Evolutionary conservation across 345 rosid species (phyloP), one percentile per base, ranked within the genome.

Genomic region (Arabis hirsuta): DNA sequence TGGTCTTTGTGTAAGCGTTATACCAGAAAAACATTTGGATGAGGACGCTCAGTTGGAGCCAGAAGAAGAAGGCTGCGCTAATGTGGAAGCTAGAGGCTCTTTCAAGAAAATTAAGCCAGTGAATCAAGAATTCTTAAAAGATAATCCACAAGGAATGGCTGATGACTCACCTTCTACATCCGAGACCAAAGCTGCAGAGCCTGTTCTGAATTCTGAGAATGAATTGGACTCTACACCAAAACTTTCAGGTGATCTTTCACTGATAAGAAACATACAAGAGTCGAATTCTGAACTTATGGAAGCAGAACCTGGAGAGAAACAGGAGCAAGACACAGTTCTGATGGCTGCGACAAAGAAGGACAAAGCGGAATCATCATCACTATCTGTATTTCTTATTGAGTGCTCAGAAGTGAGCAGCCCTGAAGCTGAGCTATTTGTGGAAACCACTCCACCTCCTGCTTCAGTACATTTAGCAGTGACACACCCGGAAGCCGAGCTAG

Each of bases 71-170:
- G 24, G 24, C 24, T 22, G 24, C 24, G 24, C 24, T 50, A 38
- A 8, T 24, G 38, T 45, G 42, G 47, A 60, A 16, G 39, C 44
- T 29, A 62, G 9, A 22, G 3, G 41, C 32, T 55, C 52, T 56
- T 73, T 44, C 36, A 38, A 45, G 26, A 24, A 38, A 6, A 8
- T 36, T 47, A 55, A 65, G 43, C 46, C 44, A 14, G 45, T 41
- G 4, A 9, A 41, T 62, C 69, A 26, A 56, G 72, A 56, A 39
- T 12, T 8, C 4, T 16, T 4, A 13, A 65, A 46, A 55, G 65
- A 56, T 6, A 46, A 57, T 11, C 54, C 24, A 38, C 53, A 57
- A 20, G 67, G 60, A 73, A 65, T 73, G 72, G 3, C 9, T 39
- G 45, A 47, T 14, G 39, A 12, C 65, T 38, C 57, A n/a, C 13